These are phyloP conservation scores for Argentina anserina DNA, from an alignment of 306 rosid species.

Conservation along the genomic window DNA sequence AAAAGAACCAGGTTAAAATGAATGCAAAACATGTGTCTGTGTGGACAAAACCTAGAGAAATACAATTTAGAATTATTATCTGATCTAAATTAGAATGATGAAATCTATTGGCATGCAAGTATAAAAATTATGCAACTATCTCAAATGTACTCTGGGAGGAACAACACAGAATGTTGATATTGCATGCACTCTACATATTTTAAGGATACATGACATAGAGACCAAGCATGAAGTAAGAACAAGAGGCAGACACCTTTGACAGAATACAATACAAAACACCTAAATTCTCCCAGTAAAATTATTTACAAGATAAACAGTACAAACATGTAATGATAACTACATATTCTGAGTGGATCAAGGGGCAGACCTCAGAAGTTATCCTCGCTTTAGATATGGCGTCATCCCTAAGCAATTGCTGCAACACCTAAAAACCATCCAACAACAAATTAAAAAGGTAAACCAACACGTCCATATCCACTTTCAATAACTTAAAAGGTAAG, in stretches of 20 bases:
- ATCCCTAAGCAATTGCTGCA: conserved; percentile 85
- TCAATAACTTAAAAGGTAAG: conserved; percentile 6
- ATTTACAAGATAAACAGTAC: not conserved
- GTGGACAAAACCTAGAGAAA: not conserved
- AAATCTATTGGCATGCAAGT: not conserved
- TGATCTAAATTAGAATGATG: not conserved
- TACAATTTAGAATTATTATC: not conserved
- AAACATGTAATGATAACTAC: not conserved
- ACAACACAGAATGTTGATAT: not conserved
- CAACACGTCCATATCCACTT: conserved; percentile 5
- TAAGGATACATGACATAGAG: not conserved
- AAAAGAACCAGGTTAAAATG: conserved; percentile 11
- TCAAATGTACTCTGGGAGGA: not conserved
- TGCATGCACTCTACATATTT: not conserved
- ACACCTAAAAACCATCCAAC: conserved; percentile 50
- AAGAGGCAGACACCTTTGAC: not conserved
- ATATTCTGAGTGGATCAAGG: not conserved
- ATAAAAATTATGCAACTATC: not conserved
- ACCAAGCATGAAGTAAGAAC: not conserved
- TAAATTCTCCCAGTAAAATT: not conserved
- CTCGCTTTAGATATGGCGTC: conserved; percentile 68
- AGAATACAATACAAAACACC: not conserved
- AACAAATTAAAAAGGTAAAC: conserved; percentile 8
- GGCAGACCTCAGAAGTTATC: conserved; percentile 66
- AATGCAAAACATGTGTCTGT: not conserved